These are phyloP conservation scores for Blastobotrys arbuscula DNA, from an alignment of 1,139 yeast genomes.

Conservation along the genomic window DNA sequence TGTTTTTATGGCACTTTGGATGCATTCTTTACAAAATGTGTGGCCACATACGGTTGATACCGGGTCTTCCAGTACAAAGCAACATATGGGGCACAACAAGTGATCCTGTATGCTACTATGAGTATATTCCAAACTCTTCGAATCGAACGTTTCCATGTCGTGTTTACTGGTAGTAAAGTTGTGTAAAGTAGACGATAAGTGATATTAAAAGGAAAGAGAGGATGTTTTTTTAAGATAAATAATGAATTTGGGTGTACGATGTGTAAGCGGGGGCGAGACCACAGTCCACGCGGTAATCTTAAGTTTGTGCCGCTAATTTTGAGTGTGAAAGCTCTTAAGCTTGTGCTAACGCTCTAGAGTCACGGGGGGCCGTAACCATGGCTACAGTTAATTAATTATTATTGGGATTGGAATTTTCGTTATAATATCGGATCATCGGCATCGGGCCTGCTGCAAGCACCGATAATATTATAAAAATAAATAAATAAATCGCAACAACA, in stretches of 20 bases:
- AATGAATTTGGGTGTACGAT: background rate
- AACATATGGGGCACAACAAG: slow-evolving; percentile 35
- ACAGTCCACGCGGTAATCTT: background rate
- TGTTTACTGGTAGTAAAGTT: background rate
- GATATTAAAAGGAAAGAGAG: background rate
- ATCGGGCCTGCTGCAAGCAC: no score
- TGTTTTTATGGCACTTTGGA: slow-evolving; percentile 17
- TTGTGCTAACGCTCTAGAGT: no score
- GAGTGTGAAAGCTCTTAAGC: background rate
- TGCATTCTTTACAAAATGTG: slow-evolving; percentile 32
- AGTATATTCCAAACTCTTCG: slow-evolving; percentile 31
- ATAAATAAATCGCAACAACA: no score
- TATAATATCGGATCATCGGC: no score
- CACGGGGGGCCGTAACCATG: no score
- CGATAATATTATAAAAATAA: no score
- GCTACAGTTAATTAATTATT: no score
- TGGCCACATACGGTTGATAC: slow-evolving; percentile 35
- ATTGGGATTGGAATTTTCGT: no score
- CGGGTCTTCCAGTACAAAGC: slow-evolving; percentile 31
- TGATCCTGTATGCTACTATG: slow-evolving; percentile 40
- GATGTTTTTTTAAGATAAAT: no score
- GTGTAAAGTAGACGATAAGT: no score
- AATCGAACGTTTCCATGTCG: slow-evolving; percentile 9
- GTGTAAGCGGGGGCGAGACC: background rate
- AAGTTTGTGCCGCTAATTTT: background rate